These are phyloP conservation scores for Boletus eberwhitei DNA, from an alignment of 768 basidiomycete genomes.

Conservation along the genomic window DNA sequence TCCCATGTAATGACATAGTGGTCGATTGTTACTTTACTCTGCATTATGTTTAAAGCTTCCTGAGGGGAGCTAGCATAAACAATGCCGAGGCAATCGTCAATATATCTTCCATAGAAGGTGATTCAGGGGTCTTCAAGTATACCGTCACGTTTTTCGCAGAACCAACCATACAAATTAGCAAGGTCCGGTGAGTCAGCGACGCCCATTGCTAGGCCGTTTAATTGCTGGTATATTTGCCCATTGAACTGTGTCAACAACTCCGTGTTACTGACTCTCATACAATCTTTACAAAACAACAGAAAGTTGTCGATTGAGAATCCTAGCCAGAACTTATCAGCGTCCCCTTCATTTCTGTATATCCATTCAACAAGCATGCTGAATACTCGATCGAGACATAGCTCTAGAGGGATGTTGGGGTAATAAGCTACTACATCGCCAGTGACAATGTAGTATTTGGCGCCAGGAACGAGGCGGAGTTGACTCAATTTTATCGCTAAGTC, in stretches of 20 bases:
- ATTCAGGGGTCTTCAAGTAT: too few species aligned
- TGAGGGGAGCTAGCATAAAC: fast-evolving
- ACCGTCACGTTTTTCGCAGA: neutral
- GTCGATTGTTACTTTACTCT: neutral
- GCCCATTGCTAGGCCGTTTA: slow-evolving; percentile 4
- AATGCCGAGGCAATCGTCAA: neutral
- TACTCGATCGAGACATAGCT: neutral
- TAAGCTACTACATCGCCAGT: neutral
- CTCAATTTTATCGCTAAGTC: slow-evolving; percentile 16
- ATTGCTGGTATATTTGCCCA: neutral
- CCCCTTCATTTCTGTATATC: too few species aligned
- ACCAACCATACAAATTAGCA: slow-evolving; percentile 3
- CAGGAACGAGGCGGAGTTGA: neutral
- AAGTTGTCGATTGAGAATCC: too few species aligned
- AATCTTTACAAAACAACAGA: too few species aligned
- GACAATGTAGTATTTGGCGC: neutral
- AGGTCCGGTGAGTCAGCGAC: slow-evolving; percentile 5
- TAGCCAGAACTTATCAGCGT: too few species aligned
- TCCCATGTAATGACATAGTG: neutral
- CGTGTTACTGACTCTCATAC: neutral
- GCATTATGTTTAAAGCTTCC: neutral
- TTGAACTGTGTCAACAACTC: neutral
- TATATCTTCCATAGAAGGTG: neutral
- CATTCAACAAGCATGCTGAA: too few species aligned
- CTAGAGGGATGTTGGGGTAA: neutral